These are phyloP conservation scores for Zygosaccharomyces siamensis DNA, from an alignment of 805 yeast species.

Conservation along the genomic window DNA sequence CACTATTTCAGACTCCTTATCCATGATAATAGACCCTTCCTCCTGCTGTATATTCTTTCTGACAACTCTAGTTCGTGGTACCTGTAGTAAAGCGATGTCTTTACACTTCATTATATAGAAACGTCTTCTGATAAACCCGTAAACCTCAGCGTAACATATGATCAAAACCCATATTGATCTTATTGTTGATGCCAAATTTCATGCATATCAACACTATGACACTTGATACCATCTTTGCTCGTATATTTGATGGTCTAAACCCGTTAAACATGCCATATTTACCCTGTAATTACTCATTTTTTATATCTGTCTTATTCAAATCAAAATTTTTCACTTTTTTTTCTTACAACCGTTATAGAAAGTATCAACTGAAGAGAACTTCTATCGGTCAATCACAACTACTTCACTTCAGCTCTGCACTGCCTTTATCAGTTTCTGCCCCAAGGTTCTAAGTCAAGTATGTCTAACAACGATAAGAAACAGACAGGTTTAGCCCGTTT, in stretches of 20 bases:
- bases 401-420: neutral
- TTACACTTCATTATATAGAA: neutral
- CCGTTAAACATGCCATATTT: neutral
- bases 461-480: slow-evolving; percentile 56
- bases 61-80: neutral
- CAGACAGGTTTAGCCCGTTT: slow-evolving; percentile 85
- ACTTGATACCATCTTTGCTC: neutral
- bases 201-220: neutral
- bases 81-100: neutral
- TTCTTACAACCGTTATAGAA: neutral
- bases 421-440: neutral
- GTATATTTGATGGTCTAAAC: neutral
- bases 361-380: neutral
- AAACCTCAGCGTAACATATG: neutral
- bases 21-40: slow-evolving; percentile 14
- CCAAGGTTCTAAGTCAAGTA: neutral
- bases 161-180: neutral
- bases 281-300: neutral
- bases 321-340: neutral
- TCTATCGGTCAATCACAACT: neutral
- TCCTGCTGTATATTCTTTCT: neutral
- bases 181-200: neutral
- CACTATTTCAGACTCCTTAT: slow-evolving; percentile 34
- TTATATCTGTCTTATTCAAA: neutral
- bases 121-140: neutral